A percentile compares a stretch with the other conserved stretches of the same genome.
These are phyloP conservation scores for Myxozyma geophila DNA, from an alignment of 805 yeast genomes.

Conservation along the genomic window DNA sequence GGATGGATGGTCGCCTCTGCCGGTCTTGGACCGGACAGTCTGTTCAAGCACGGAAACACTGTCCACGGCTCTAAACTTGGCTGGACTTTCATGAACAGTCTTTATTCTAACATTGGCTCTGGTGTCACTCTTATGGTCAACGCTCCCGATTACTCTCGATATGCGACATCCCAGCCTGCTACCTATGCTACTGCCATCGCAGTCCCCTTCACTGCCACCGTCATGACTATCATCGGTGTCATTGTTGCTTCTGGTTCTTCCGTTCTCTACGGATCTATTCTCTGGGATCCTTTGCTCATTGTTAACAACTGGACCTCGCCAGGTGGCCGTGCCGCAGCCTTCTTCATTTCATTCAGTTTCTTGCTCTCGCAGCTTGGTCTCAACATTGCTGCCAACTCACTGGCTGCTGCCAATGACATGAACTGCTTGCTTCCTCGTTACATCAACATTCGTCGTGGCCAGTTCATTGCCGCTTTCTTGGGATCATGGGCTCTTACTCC, in stretches of 20 bases:
- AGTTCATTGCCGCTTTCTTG: conserved; percentile 43
- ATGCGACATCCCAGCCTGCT: conserved; percentile 46
- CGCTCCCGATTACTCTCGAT: conserved; percentile 52
- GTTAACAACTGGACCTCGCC: conserved; percentile 49
- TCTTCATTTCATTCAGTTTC: conserved; percentile 49
- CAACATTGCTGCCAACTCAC: conserved; percentile 51
- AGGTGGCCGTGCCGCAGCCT: conserved; percentile 54
- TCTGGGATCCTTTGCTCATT: conserved; percentile 56
- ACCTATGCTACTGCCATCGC: conserved; percentile 48
- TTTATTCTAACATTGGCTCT: conserved; percentile 50
- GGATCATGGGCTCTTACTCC: conserved; percentile 49
- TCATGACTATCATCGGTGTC: conserved; percentile 55
- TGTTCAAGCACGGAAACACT: conserved; percentile 34
- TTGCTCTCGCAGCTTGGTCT: conserved; percentile 47
- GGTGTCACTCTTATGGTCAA: conserved; percentile 50
- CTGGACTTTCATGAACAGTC: conserved; percentile 52
- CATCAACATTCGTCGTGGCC: conserved; percentile 53
- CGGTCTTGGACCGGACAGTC: conserved; percentile 30
- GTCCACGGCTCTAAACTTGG: conserved; percentile 44
- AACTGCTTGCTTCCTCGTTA: conserved; percentile 54
- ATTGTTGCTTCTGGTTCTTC: conserved; percentile 52
- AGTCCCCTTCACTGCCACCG: conserved; percentile 48
- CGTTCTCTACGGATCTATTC: conserved; percentile 48
- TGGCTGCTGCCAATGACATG: conserved; percentile 57
- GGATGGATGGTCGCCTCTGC: conserved; percentile 30